Conservation (phyloP, 192 early-diverging fungal species). For the Rhizoclosmatium globosum region DNA sequence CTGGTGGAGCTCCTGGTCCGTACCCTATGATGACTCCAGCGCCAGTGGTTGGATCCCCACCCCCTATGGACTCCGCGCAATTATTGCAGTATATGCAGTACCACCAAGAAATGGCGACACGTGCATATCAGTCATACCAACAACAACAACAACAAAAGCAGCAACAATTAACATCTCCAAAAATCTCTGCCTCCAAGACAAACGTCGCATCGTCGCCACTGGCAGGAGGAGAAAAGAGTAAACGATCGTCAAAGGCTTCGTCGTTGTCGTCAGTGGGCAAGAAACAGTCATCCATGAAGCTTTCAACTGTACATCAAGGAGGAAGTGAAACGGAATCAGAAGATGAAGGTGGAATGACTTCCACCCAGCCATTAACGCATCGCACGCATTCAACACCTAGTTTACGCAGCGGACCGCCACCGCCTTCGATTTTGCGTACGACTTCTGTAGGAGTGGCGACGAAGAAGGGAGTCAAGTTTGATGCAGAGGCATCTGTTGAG, state of each 20-base stretch:
- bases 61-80: neutral
- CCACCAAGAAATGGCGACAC: conserved; percentile 13
- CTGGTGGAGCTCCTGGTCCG: neutral
- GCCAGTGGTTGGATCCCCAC: neutral
- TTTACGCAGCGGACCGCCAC: neutral
- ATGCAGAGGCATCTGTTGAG: conserved; percentile 4
- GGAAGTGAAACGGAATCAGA: too few relatives aligned
- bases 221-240: too few relatives aligned
- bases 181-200: too few relatives aligned
- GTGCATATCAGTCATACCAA: conserved; percentile 11
- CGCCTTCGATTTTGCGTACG: neutral
- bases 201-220: too few relatives aligned
- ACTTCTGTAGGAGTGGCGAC: neutral
- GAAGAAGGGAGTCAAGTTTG: conserved; percentile 25
- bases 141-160: neutral
- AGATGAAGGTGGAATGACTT: too few relatives aligned
- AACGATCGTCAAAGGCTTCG: too few relatives aligned
- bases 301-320: too few relatives aligned
- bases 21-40: neutral
- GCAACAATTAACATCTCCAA: neutral
- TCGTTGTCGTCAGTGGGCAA: too few relatives aligned
- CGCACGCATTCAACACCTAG: too few relatives aligned
- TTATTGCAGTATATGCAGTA: conserved; percentile 9
- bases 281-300: too few relatives aligned
- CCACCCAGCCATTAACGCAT: too few relatives aligned